Base-by-base conservation (phyloP, 192 early-diverging fungal species). In the Mortierella hygrophila region DNA sequence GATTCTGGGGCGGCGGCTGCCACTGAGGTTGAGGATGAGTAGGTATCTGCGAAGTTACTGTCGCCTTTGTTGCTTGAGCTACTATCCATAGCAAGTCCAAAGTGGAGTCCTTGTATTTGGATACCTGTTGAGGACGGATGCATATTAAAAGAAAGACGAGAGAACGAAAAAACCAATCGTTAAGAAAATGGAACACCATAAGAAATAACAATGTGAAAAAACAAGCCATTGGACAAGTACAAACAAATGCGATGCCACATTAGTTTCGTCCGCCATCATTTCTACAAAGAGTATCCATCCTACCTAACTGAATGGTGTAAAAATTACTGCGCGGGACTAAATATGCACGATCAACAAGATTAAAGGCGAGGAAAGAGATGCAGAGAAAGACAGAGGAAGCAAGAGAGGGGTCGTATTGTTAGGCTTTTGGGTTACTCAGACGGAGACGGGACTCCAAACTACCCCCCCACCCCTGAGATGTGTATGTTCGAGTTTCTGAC, bases 1-100 rank as follows among this genome's bases (percentile, higher is more conserved):
- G 82, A 7, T 75, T 83, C 82, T 41, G 82, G 82, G 35, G 82
- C 82, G n/a, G 82, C 82, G 10, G 82, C 82, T 6, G 82, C 82
- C 18, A 78, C 82, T 11, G 82, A 74, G 4, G 76, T 78, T n/a
- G 81, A 77, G 32, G 81, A 68, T n/a, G 74, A 70, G 11, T 74
- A 82, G 20, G 75, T 41, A 29, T 70, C 47, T 68, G 78, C 72
- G 72, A 68, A 80, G 46, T 72, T 63, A n/a, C 42, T 73, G 54
- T 68, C 52, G 63, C 71, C 72, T 80, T 72, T 80, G 46, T 18
- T 80, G 44, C 70, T 79, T 52, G 54, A 73, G 29, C 26, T 65
- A 42, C 68, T 55, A 68, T 80, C 78, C 78, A 80, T 80, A 74
- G 72, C 78, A 80, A 74, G 72, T 63, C 72, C 60, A 46, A 80